Evolutionary conservation across 164 flowering plant genomes (phyloP).

Genomic region (Vitis rupestris): DNA sequence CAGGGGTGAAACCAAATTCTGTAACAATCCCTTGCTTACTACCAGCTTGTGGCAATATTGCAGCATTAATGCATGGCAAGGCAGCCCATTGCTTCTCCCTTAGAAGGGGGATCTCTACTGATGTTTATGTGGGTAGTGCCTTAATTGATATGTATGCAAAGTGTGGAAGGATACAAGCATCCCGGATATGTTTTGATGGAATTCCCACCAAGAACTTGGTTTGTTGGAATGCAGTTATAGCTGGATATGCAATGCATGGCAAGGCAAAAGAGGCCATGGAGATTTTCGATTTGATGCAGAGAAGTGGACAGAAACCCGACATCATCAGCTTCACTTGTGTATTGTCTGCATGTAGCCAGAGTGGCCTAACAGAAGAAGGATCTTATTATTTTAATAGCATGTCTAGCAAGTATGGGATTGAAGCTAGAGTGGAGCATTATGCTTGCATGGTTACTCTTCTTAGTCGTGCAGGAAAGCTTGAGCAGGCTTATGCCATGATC

Average conservation of each 20-base stretch:
- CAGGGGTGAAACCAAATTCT: constrained; percentile 63
- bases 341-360: constrained; percentile 70
- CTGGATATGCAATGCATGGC: constrained; percentile 85
- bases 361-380: constrained; percentile 63
- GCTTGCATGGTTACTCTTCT: constrained; percentile 76
- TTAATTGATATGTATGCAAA: constrained; percentile 80
- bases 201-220: constrained; percentile 55
- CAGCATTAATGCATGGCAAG: constrained; percentile 74
- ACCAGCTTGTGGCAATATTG: constrained; percentile 80
- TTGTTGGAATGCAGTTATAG: constrained; percentile 70
- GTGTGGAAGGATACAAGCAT: constrained; percentile 58
- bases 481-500: constrained; percentile 69
- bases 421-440: constrained; percentile 67
- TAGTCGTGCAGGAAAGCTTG: constrained; percentile 64
- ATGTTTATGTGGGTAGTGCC: constrained; percentile 68
- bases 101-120: constrained; percentile 37
- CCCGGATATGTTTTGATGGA: constrained; percentile 50
- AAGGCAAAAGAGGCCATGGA: constrained; percentile 55
- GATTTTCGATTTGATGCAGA: constrained; percentile 51
- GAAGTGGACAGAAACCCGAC: constrained; percentile 54
- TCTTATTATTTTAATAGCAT: constrained; percentile 50
- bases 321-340: constrained; percentile 59
- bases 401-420: constrained; percentile 52
- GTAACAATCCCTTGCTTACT: constrained; percentile 75
- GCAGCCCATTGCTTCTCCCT: constrained; percentile 75